Conservation (phyloP, 108 stramenopile genomes). For the Ochromonas danica region DNA sequence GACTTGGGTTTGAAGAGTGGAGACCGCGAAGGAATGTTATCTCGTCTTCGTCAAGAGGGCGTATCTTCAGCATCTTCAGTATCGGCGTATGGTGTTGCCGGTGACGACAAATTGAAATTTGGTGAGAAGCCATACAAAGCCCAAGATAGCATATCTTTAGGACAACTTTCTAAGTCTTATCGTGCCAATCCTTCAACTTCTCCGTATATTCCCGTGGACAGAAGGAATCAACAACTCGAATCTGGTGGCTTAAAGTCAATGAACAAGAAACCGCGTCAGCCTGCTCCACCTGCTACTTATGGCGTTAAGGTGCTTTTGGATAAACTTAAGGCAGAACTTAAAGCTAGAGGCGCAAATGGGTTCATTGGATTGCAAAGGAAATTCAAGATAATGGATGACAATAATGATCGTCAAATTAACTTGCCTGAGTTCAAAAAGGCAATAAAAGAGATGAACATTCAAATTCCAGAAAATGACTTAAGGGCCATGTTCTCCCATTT, state of each 20-base stretch:
- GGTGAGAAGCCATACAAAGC: background rate
- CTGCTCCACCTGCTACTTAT: background rate
- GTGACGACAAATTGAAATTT: background rate
- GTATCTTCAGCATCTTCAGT: background rate
- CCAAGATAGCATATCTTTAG: background rate
- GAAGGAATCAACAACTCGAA: too few species aligned
- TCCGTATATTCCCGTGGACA: background rate
- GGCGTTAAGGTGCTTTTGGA: background rate
- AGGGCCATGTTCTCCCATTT: slow-evolving; percentile 5
- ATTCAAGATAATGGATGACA: background rate
- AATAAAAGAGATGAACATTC: slow-evolving; percentile 43
- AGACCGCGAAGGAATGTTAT: slow-evolving; percentile 33
- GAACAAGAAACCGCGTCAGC: background rate
- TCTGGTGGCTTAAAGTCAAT: background rate
- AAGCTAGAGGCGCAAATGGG: slow-evolving; percentile 18
- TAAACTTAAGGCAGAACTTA: background rate
- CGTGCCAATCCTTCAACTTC: background rate
- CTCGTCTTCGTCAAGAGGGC: slow-evolving; percentile 35
- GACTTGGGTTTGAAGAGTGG: slow-evolving; percentile 41
- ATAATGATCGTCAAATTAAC: slow-evolving; percentile 36
- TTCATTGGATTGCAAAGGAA: slow-evolving; percentile 26
- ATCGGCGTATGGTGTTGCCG: background rate
- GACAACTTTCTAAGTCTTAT: background rate
- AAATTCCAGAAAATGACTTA: background rate
- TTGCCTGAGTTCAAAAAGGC: slow-evolving; percentile 59